A percentile compares a stretch with the other conserved stretches of the same genome.
These are phyloP conservation scores for Botryotinia narcissicola DNA, from an alignment of 2,329 filamentous ascomycete genomes.

Conservation along the genomic window DNA sequence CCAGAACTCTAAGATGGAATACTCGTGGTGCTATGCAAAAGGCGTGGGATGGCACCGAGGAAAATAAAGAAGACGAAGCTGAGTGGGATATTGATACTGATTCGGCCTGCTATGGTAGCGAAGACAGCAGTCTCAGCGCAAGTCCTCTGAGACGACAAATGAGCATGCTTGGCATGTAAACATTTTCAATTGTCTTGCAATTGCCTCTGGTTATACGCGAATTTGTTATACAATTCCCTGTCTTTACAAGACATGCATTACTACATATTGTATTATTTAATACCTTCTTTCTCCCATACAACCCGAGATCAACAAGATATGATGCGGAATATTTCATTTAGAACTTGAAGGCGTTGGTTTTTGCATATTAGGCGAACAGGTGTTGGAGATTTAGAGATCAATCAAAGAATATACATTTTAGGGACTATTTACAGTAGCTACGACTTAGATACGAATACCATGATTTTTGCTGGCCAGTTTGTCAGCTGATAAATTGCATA, in stretches of 20 bases:
- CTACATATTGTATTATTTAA: neutral
- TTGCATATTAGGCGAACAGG: neutral
- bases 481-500: neutral
- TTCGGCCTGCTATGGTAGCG: constrained; percentile 66
- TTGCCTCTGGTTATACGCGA: neutral
- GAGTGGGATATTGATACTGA: constrained; percentile 97
- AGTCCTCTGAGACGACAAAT: constrained; percentile 71
- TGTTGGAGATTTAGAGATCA: neutral
- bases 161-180: constrained; percentile 65
- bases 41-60: constrained; percentile 59
- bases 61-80: constrained; percentile 48
- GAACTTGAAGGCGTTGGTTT: neutral
- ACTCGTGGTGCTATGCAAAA: constrained; percentile 89
- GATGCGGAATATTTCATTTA: neutral
- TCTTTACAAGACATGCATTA: neutral
- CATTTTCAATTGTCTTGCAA: neutral
- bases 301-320: neutral
- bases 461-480: constrained; percentile 9
- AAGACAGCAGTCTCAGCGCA: constrained; percentile 66
- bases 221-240: neutral
- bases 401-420: neutral
- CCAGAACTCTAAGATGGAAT: constrained; percentile 91
- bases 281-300: neutral
- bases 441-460: neutral
- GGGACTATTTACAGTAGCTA: neutral